Conservation (phyloP, 495 filamentous ascomycete species). For the Xylaria longipes region DNA sequence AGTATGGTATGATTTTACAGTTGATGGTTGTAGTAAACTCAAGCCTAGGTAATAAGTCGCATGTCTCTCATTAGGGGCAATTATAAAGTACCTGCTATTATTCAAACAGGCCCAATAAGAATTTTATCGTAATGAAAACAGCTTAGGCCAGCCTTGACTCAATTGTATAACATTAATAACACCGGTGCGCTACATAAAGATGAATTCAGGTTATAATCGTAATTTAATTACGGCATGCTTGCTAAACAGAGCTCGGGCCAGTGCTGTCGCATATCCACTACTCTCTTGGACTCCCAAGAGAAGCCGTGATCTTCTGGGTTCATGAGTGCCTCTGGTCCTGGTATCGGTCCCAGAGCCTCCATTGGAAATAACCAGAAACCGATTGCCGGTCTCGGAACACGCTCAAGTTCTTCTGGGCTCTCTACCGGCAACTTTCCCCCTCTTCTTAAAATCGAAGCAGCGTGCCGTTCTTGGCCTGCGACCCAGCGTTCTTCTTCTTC, state of each 20-base stretch:
- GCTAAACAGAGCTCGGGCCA: conserved; percentile 15
- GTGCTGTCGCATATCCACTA: conserved; percentile 16
- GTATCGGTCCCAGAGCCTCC: conserved; percentile 3
- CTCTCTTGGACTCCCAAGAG: not conserved
- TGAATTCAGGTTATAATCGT: not conserved
- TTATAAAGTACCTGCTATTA: too few species aligned
- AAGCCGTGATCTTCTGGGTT: not conserved
- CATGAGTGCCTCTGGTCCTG: not conserved
- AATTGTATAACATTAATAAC: too few species aligned
- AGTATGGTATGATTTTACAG: too few species aligned
- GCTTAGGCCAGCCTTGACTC: too few species aligned
- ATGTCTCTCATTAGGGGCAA: too few species aligned
- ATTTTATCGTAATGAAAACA: too few species aligned
- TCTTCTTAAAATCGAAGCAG: conserved; percentile 1
- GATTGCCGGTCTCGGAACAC: conserved; percentile 12
- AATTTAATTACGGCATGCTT: not conserved
- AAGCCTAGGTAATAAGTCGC: too few species aligned
- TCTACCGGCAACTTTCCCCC: conserved; percentile 9
- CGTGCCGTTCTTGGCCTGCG: not conserved
- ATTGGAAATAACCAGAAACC: conserved; percentile 20
- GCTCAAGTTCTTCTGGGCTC: conserved; percentile 12
- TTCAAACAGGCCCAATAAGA: too few species aligned
- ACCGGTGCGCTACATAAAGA: not conserved
- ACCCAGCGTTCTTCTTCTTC: conserved; percentile 3
- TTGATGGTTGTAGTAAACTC: not conserved